Evolutionary conservation across 441 rosid genomes (phyloP).

Genomic region (Lepidium campestre): DNA sequence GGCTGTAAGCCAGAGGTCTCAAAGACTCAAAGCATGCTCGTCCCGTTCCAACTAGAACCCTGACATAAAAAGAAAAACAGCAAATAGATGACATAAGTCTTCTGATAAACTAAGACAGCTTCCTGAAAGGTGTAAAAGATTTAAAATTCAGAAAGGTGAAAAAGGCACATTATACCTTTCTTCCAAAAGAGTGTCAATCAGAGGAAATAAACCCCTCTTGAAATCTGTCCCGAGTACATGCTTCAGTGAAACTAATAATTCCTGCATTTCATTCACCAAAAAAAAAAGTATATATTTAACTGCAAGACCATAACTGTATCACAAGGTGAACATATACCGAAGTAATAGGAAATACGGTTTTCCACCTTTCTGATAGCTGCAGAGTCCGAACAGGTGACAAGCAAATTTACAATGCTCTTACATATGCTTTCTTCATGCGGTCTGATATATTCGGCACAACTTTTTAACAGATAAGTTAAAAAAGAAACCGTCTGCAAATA

Average conservation of each 20-base stretch:
- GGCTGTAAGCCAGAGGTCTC: slow-evolving; percentile 98
- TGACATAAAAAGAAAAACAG: slow-evolving; percentile 22
- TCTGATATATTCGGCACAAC: slow-evolving; percentile 87
- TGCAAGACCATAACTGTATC: not conserved
- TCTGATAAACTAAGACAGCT: slow-evolving; percentile 8
- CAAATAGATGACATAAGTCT: not conserved
- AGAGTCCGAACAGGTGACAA: slow-evolving; percentile 95
- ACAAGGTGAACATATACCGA: slow-evolving; percentile 2
- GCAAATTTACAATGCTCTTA: slow-evolving; percentile 95
- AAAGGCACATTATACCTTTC: slow-evolving; percentile 56
- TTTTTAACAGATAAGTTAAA: slow-evolving; percentile 93
- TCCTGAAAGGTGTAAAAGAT: not conserved
- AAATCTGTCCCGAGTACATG: slow-evolving; percentile 99
- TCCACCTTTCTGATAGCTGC: slow-evolving; percentile 91
- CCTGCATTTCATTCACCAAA: slow-evolving; percentile 51
- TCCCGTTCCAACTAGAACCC: slow-evolving; percentile 96
- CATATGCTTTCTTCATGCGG: slow-evolving; percentile 98
- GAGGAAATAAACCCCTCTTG: slow-evolving; percentile 96
- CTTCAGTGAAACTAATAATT: slow-evolving; percentile 85
- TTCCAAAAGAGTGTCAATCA: slow-evolving; percentile 86
- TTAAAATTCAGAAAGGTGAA: not conserved
- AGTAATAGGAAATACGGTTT: not conserved
- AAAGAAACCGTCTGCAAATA: slow-evolving; percentile 92
- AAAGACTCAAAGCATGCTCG: slow-evolving; percentile 95
- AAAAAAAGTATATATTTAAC: slow-evolving; percentile 7